These are phyloP conservation scores for Hypomontagnella monticulosa DNA, from an alignment of 495 filamentous ascomycete genomes.

Conservation along the genomic window DNA sequence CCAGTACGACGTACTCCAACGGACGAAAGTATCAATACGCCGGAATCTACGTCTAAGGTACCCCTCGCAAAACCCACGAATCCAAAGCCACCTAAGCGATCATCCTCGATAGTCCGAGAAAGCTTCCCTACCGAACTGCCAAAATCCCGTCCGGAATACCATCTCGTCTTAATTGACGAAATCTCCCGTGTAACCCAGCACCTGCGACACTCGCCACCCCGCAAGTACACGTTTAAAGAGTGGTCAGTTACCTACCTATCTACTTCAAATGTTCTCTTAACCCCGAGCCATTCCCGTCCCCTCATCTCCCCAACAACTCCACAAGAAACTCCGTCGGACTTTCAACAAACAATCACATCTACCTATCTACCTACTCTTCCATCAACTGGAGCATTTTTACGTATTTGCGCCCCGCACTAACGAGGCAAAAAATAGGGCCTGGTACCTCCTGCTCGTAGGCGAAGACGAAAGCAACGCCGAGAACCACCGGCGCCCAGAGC, in stretches of 20 bases:
- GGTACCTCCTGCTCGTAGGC: constrained; percentile 78
- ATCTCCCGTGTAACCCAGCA: constrained; percentile 73
- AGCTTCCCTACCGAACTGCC: constrained; percentile 42
- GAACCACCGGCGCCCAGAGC: constrained; percentile 49
- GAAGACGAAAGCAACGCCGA: constrained; percentile 67
- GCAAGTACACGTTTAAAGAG: constrained; percentile 79
- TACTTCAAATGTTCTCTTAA: neutral
- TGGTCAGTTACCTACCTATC: constrained; percentile 59
- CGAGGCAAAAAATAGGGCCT: constrained; percentile 56
- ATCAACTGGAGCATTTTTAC: neutral
- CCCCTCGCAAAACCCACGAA: neutral
- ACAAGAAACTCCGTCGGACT: neutral
- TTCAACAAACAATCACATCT: neutral
- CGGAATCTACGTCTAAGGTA: neutral
- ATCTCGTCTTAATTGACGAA: constrained; percentile 72
- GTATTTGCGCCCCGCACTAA: no score
- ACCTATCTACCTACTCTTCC: neutral
- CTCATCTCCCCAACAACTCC: neutral
- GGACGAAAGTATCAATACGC: neutral
- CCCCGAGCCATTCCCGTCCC: constrained; percentile 10
- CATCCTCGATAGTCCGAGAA: constrained; percentile 44
- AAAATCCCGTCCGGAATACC: constrained; percentile 64
- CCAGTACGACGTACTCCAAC: neutral
- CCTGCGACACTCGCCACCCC: constrained; percentile 64
- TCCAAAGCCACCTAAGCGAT: constrained; percentile 46